These are phyloP conservation scores for Leccinum griseonigrum DNA, from an alignment of 1,284 basidiomycete genomes.

Conservation along the genomic window DNA sequence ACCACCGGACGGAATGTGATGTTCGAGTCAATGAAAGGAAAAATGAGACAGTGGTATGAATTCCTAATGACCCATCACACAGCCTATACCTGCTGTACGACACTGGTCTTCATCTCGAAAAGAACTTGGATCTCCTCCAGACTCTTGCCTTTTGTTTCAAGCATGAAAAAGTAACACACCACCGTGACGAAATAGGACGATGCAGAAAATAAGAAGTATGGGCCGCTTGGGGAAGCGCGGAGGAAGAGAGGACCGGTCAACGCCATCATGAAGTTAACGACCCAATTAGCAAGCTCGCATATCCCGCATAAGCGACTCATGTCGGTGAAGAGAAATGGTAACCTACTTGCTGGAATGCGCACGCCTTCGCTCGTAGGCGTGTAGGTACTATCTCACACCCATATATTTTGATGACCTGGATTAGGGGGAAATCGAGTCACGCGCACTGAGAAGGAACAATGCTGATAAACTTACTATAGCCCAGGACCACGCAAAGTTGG, in stretches of 20 bases:
- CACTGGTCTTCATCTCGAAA: conserved; percentile 31
- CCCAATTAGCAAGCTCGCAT: conserved; percentile 21
- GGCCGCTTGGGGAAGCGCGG: conserved; percentile 40
- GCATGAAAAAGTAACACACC: conserved; percentile 41
- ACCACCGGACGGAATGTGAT: neutral
- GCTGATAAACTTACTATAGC: conserved; percentile 23
- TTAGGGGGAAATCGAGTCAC: neutral
- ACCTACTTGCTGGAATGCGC: conserved; percentile 43
- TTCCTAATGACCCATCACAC: conserved; percentile 1
- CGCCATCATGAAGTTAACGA: conserved; percentile 46
- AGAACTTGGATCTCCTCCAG: conserved; percentile 42
- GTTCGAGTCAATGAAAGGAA: neutral
- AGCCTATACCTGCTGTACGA: neutral
- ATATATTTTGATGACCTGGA: conserved; percentile 32
- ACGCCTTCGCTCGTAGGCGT: conserved; percentile 31
- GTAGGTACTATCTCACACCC: conserved; percentile 33
- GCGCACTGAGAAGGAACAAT: neutral
- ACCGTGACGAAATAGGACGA: conserved; percentile 38
- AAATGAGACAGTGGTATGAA: neutral
- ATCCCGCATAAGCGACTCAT: conserved; percentile 16
- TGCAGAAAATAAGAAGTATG: conserved; percentile 49
- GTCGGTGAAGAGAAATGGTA: conserved; percentile 32
- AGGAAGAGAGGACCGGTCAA: conserved; percentile 49
- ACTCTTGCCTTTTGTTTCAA: conserved; percentile 46
- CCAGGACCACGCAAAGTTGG: conserved; percentile 35